Evolutionary conservation across 768 basidiomycete species (phyloP), one percentile per base, ranked within the genome.

Genomic region (Hebeloma cylindrosporum): DNA sequence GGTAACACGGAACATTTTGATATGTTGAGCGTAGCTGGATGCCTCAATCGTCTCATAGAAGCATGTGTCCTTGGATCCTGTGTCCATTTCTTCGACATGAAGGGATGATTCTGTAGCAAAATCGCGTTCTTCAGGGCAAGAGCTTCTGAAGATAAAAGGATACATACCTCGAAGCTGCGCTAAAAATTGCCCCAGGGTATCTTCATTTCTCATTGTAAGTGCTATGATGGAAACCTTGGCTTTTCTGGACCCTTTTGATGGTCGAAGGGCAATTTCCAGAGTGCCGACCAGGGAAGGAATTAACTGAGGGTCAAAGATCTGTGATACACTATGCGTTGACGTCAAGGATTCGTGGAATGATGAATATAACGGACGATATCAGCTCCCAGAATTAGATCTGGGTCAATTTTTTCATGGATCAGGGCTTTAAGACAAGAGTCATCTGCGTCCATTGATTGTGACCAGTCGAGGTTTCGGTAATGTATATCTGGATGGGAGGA

Each of bases 251-350:
- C 32, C 2, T 18, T 42, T 5, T 18, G 53, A 33, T 3, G 57
- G 39, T 36, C 65, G 67, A 20, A 84, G 62, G 8, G 71, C 71
- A 26, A 80, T 54, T 42, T 47, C 58, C 10, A 88, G 60, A 4
- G 76, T 73, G 9, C 67, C 66, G 1, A 82, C 69, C 3, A 89
- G 68, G 0, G 80, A 66, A 5, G 78, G 75, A 33, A 88, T 74
- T 29, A 88, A 63, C 7, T 58, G 57, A 6, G 83, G 82, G 54
- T 88, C 85, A 54, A 81, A 90, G 5, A 85, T 79, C 87, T 89
- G 47, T 17, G 21, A 21, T 22, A 17, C 13, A 8, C 36, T 42
- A 20, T 35, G 34, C 22, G 17, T 7, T 17, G 5, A 26, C 25
- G 7, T 37, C 38, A 4, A 31, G 27, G 45, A 27, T 28, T 20